Base-by-base conservation (phyloP, 2,329 filamentous ascomycete species). In the Xylariaceae sp. region DNA sequence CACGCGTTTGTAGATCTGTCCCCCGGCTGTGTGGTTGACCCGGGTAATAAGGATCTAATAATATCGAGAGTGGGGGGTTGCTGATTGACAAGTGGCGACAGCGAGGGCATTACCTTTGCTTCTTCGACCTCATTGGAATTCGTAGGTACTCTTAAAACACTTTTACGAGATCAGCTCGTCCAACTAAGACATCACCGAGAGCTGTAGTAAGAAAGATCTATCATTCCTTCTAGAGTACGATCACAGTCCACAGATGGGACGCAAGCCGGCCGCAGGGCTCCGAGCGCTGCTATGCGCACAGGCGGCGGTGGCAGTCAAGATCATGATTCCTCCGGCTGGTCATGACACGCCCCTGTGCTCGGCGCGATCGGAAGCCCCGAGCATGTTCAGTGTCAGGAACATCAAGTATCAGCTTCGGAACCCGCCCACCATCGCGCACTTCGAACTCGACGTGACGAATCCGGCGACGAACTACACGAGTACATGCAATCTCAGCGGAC, bases 261-360 rank as follows among this genome's bases (percentile, higher is more conserved):
- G 11, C 4, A 29, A 21, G 24, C 10, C 13, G 15, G 13, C 15
- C 16, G 11, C 23, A 18, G 21, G 9, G 2, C 16, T 30, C 24
- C 20, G 13, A 18, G 29, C 13, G 29, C 24, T 39, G 13, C n/a
- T 23, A 13, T 23, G 15, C 35, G 15, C 9, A 39, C 29, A 29
- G 13, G 16, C 23, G 15, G 29, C 11, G 8, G 7, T 2, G 7
- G 23, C 47, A n/a, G n/a, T n/a, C 13, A 26, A 15, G 3, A 18
- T 9, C 7, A 26, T 45, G 43, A n/a, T 30, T 11, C 77, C 78
- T 2, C 37, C 30, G 3, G 44, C 32, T 4, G 36, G 45, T 27
- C 37, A 53, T 6, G 50, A 43, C 24, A 42, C 37, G 15, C 44
- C 45, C 11, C 18, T 36, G 20, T 43, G 50, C n/a, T 35, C 45